These are phyloP conservation scores for Salix suchowensis DNA, from an alignment of 345 rosid genomes.

Conservation along the genomic window DNA sequence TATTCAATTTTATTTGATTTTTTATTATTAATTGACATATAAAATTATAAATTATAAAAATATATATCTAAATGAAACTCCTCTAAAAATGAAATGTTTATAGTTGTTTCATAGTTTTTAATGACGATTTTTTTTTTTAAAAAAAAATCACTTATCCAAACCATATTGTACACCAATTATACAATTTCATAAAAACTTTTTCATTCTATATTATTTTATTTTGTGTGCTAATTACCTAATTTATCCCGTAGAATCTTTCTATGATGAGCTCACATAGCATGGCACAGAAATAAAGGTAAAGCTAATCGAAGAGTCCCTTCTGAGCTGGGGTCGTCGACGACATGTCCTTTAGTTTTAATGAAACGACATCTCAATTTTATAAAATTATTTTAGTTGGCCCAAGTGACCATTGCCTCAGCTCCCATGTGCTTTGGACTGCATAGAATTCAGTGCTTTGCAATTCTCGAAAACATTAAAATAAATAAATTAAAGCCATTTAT, in stretches of 20 bases:
- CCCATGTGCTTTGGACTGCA: neutral
- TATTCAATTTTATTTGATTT: no score
- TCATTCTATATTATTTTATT: no score
- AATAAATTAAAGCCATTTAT: neutral
- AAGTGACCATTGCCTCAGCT: neutral
- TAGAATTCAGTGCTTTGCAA: neutral
- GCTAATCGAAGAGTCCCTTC: fast-evolving
- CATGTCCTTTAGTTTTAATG: neutral
- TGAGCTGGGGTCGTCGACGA: neutral
- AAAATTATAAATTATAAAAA: no score
- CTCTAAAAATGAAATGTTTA: no score
- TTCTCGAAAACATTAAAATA: neutral
- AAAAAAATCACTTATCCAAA: no score
- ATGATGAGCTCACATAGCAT: neutral
- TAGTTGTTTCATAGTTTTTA: no score
- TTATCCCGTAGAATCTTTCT: neutral
- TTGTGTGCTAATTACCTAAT: no score
- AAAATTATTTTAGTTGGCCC: neutral
- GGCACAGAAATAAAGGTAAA: neutral
- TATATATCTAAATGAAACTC: no score
- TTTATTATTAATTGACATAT: no score
- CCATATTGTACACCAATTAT: no score
- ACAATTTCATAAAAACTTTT: no score
- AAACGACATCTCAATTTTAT: neutral
- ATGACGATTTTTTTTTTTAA: no score